Conservation (phyloP, 306 rosid genomes). For the Casuarina equisetifolia region DNA sequence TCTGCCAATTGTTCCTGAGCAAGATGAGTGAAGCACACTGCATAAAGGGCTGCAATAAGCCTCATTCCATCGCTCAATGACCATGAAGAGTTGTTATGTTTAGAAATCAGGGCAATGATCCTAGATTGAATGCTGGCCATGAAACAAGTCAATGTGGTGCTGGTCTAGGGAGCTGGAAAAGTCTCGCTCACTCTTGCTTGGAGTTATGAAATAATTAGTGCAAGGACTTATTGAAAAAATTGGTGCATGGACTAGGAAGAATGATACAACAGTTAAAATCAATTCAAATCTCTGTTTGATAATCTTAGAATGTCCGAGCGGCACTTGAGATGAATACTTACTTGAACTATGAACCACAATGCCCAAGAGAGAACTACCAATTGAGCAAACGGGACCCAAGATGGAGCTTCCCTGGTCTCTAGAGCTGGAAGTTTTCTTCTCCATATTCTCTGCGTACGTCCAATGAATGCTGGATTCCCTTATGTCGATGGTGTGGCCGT, state of each 20-base stretch:
- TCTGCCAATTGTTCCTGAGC: too few relatives aligned
- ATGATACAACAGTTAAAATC: neutral
- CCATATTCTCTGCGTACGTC: constrained; percentile 48
- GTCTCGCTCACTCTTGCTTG: constrained; percentile 66
- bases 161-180: constrained; percentile 79
- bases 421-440: constrained; percentile 21
- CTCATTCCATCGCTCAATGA: constrained; percentile 44
- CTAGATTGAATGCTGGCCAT: constrained; percentile 66
- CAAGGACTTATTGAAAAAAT: too few relatives aligned
- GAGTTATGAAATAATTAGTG: neutral
- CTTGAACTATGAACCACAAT: constrained; percentile 68
- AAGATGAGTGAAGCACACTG: constrained; percentile 36
- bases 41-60: constrained; percentile 51
- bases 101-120: constrained; percentile 42
- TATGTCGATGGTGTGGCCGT: constrained; percentile 52
- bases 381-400: constrained; percentile 45
- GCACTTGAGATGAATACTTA: constrained; percentile 18
- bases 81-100: constrained; percentile 54
- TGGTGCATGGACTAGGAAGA: too few relatives aligned
- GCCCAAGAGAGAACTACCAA: constrained; percentile 58
- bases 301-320: neutral
- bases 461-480: constrained; percentile 68
- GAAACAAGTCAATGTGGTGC: constrained; percentile 54
- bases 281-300: neutral
- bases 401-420: constrained; percentile 14